Percentiles rank a stretch among this genome's conserved stretches.
phyloP scores from a whole-genome alignment of 176 grass and related monocot species.

The Chloris gayana region DNA sequence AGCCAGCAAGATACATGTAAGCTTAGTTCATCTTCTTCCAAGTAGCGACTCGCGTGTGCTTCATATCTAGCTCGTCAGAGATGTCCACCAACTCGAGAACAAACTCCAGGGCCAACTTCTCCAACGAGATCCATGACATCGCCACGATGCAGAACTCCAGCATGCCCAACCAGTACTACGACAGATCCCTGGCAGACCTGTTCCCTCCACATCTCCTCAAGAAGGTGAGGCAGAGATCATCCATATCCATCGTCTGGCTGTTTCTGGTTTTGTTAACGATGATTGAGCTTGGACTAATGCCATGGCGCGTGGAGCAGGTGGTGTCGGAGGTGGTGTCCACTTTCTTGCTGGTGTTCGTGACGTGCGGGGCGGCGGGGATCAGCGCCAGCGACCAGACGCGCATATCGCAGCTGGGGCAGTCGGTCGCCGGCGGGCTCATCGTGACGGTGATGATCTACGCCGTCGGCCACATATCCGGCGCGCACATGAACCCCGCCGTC shows the following conservation, averaged over 20 bases:
- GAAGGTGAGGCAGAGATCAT: slow-evolving; percentile 47
- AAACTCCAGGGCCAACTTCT: slow-evolving; percentile 65
- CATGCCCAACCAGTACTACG: slow-evolving; percentile 34
- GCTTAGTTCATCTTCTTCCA: neutral
- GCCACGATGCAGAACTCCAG: slow-evolving; percentile 46
- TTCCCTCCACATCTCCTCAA: slow-evolving; percentile 82
- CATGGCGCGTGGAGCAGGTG: slow-evolving; percentile 48
- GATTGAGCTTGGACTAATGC: neutral
- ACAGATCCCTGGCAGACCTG: slow-evolving; percentile 37
- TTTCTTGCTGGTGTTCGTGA: slow-evolving; percentile 96
- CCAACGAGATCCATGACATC: slow-evolving; percentile 82
- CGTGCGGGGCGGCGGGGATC: slow-evolving; percentile 70
- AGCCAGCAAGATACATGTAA: slow-evolving; percentile 3
- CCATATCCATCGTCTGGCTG: neutral
- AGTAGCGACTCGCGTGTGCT: slow-evolving; percentile 8
- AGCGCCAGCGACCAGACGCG: slow-evolving; percentile 30
- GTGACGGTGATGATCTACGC: slow-evolving; percentile 98
- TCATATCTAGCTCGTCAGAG: slow-evolving; percentile 1
- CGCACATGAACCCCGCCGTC: slow-evolving; percentile 99
- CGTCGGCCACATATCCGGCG: slow-evolving; percentile 96
- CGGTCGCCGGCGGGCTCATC: slow-evolving; percentile 88
- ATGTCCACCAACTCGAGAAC: slow-evolving; percentile 73
- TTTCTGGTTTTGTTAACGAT: neutral
- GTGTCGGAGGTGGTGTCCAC: slow-evolving; percentile 80
- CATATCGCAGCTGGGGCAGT: slow-evolving; percentile 92